These are phyloP conservation scores for Tilletia caries DNA, from an alignment of 1,284 basidiomycete genomes.

Conservation along the genomic window DNA sequence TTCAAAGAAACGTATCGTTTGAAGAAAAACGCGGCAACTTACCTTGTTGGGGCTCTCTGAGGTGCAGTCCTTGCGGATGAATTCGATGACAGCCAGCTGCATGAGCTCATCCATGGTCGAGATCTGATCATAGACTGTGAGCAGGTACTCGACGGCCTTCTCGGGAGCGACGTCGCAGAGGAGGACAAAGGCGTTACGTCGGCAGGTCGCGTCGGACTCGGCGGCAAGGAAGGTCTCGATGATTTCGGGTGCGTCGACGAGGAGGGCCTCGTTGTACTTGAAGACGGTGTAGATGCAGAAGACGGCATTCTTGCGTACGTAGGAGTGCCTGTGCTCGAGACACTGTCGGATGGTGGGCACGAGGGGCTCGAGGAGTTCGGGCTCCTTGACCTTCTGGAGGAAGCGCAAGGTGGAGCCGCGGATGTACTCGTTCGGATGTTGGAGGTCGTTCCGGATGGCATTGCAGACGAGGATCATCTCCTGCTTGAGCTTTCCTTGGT, in stretches of 20 bases:
- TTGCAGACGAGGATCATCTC: slow-evolving; percentile 99
- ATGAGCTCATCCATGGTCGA: slow-evolving; percentile 82
- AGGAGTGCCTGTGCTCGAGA: slow-evolving; percentile 96
- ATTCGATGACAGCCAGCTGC: slow-evolving; percentile 94
- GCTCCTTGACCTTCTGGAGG: slow-evolving; percentile 90
- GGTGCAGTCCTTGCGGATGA: slow-evolving; percentile 86
- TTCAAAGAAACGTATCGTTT: too few relatives aligned
- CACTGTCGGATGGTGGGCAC: slow-evolving; percentile 89
- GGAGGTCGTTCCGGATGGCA: slow-evolving; percentile 94
- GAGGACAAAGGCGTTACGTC: slow-evolving; percentile 94
- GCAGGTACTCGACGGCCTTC: slow-evolving; percentile 86
- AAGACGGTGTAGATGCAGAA: slow-evolving; percentile 94
- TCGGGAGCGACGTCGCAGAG: slow-evolving; percentile 82
- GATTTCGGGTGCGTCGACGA: slow-evolving; percentile 94
- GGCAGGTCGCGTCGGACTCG: slow-evolving; percentile 83
- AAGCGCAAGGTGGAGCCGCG: slow-evolving; percentile 94
- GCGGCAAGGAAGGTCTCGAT: slow-evolving; percentile 96
- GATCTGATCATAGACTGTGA: slow-evolving; percentile 80
- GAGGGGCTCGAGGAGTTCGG: slow-evolving; percentile 91
- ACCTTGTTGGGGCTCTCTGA: slow-evolving; percentile 60
- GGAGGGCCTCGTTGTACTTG: slow-evolving; percentile 79
- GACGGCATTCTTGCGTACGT: slow-evolving; percentile 97
- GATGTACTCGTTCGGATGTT: slow-evolving; percentile 99
- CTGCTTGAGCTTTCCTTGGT: slow-evolving; percentile 95
- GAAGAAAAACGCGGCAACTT: too few relatives aligned